Percentiles rank a stretch among this genome's conserved stretches.
Evolutionary conservation across 1,284 basidiomycete species (phyloP).

Genomic region (Ustilago curta): DNA sequence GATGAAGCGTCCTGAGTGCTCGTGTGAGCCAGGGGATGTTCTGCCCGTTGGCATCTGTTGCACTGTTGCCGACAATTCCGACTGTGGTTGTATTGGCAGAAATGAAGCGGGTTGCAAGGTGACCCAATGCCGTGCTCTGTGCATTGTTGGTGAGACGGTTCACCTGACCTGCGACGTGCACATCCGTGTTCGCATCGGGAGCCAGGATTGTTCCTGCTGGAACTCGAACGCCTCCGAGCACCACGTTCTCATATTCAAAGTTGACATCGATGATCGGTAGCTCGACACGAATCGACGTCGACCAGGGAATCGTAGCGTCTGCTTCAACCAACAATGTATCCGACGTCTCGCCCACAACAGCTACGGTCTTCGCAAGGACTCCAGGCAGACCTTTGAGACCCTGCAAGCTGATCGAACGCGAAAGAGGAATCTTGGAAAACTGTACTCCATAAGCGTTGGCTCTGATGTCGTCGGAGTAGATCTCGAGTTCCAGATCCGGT

Average conservation of each 20-base stretch:
- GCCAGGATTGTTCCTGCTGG: constrained; percentile 73
- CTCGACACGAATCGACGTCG: constrained; percentile 78
- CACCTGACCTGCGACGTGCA: constrained; percentile 76
- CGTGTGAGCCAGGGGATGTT: constrained; percentile 78
- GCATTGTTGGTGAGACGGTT: constrained; percentile 72
- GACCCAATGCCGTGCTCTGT: constrained; percentile 74
- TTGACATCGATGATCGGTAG: constrained; percentile 78
- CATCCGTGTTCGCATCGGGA: constrained; percentile 72
- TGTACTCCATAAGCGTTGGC: constrained; percentile 77
- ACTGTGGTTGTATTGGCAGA: constrained; percentile 77
- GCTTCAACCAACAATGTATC: constrained; percentile 79
- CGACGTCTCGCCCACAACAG: constrained; percentile 73
- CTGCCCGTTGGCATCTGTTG: constrained; percentile 51
- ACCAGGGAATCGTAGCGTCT: constrained; percentile 78
- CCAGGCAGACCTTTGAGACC: constrained; percentile 78
- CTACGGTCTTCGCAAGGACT: constrained; percentile 76
- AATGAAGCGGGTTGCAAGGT: constrained; percentile 77
- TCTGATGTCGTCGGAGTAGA: constrained; percentile 76
- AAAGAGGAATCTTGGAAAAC: constrained; percentile 77
- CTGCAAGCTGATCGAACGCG: constrained; percentile 76
- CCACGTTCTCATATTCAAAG: constrained; percentile 69
- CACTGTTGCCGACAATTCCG: constrained; percentile 75
- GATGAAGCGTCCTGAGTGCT: constrained; percentile 77
- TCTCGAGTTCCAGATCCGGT: constrained; percentile 78
- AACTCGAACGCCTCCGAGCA: constrained; percentile 71